Percentiles rank a stretch among this genome's conserved stretches.
These are phyloP conservation scores for Rachicladosporium sp. DNA, from an alignment of 2,329 filamentous ascomycete genomes.

Conservation along the genomic window DNA sequence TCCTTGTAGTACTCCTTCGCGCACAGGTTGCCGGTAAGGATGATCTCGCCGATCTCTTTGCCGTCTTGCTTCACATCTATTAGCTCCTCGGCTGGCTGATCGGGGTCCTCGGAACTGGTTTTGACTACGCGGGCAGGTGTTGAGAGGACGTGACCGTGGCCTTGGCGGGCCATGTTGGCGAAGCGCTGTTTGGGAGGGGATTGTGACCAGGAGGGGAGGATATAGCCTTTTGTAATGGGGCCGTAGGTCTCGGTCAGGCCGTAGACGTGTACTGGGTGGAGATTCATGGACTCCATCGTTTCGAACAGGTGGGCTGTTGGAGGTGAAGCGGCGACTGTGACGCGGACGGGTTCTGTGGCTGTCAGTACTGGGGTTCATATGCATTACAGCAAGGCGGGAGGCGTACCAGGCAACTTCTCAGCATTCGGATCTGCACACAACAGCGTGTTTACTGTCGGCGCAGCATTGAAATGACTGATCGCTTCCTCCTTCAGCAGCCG, in stretches of 20 bases:
- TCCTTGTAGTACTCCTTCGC: constrained; percentile 89
- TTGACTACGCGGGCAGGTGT: constrained; percentile 74
- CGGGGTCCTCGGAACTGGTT: constrained; percentile 47
- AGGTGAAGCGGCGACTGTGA: constrained; percentile 86
- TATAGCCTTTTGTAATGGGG: constrained; percentile 87
- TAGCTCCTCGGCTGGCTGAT: constrained; percentile 37
- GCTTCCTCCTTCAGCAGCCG: constrained; percentile 69
- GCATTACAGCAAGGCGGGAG: constrained; percentile 72
- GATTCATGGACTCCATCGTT: constrained; percentile 77
- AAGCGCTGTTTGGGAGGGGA: constrained; percentile 68
- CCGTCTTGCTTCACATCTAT: constrained; percentile 58
- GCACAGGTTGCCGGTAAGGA: constrained; percentile 86
- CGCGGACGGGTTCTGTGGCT: constrained; percentile 56
- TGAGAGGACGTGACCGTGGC: constrained; percentile 78
- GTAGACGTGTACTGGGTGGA: constrained; percentile 87
- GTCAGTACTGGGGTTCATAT: constrained; percentile 67
- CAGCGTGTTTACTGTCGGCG: constrained; percentile 90
- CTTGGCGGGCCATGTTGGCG: constrained; percentile 82
- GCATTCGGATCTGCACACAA: constrained; percentile 73
- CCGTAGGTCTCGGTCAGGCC: constrained; percentile 83
- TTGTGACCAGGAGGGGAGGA: constrained; percentile 68
- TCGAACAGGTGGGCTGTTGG: constrained; percentile 85
- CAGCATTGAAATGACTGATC: constrained; percentile 91
- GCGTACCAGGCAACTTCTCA: constrained; percentile 42
- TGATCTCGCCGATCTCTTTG: constrained; percentile 68